These are phyloP conservation scores for Phytophthora sp. DNA, from an alignment of 352 stramenopile species.

Conservation along the genomic window DNA sequence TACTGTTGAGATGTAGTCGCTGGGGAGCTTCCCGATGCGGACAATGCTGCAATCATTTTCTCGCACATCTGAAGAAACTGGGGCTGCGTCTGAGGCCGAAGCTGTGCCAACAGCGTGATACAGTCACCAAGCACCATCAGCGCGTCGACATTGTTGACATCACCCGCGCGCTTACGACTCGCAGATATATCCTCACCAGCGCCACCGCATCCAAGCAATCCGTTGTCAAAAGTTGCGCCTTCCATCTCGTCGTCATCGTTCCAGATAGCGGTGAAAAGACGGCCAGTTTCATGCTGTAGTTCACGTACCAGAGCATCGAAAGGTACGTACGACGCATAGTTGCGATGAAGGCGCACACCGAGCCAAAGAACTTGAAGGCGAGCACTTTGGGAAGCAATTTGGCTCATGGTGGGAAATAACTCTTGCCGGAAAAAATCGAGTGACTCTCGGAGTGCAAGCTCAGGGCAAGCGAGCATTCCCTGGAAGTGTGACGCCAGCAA, in stretches of 20 bases:
- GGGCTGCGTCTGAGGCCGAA: slow-evolving; percentile 29
- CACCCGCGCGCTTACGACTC: slow-evolving; percentile 11
- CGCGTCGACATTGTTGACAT: slow-evolving; percentile 32
- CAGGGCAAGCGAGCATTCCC: slow-evolving; percentile 34
- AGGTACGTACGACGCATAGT: slow-evolving; percentile 38
- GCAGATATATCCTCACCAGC: slow-evolving; percentile 19
- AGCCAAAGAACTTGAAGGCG: slow-evolving; percentile 69
- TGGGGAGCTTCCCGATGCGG: slow-evolving; percentile 12
- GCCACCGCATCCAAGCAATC: slow-evolving; percentile 36
- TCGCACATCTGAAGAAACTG: slow-evolving; percentile 40
- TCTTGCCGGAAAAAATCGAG: slow-evolving; percentile 70
- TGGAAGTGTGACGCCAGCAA: slow-evolving; percentile 66
- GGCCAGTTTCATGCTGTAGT: slow-evolving; percentile 42
- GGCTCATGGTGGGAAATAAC: slow-evolving; percentile 46
- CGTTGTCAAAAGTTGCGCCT: slow-evolving; percentile 46
- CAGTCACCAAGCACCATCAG: slow-evolving; percentile 49
- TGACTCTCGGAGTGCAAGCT: slow-evolving; percentile 58
- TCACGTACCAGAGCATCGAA: slow-evolving; percentile 50
- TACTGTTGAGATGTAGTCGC: slow-evolving; percentile 31
- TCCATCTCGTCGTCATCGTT: slow-evolving; percentile 32
- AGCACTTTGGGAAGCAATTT: slow-evolving; percentile 53
- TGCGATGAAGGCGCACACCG: slow-evolving; percentile 46
- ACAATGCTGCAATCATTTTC: slow-evolving; percentile 31
- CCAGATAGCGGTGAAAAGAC: slow-evolving; percentile 23
- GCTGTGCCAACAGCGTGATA: slow-evolving; percentile 32